These are phyloP conservation scores for Alternaria sp. DNA, from an alignment of 2,329 filamentous ascomycete species.

Conservation along the genomic window DNA sequence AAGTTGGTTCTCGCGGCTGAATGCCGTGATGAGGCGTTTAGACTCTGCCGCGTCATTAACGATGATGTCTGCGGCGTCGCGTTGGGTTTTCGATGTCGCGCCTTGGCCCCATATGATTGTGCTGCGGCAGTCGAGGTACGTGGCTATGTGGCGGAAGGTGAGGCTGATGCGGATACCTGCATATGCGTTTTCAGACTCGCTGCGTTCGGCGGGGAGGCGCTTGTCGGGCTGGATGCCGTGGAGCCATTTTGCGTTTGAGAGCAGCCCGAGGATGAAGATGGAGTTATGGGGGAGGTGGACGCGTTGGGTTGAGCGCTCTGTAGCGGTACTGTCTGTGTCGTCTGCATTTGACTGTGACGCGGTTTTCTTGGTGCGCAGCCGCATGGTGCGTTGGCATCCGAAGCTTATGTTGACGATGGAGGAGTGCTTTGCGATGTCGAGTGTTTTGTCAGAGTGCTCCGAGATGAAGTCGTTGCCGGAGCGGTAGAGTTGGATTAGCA, in stretches of 20 bases:
- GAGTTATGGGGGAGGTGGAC: constrained; percentile 86
- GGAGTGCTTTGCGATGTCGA: constrained; percentile 82
- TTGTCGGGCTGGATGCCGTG: constrained; percentile 93
- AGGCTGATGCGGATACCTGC: constrained; percentile 83
- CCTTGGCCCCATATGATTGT: constrained; percentile 89
- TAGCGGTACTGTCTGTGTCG: too few relatives aligned
- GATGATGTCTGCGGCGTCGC: constrained; percentile 67
- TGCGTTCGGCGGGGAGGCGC: constrained; percentile 71
- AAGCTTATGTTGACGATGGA: constrained; percentile 92
- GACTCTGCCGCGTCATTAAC: constrained; percentile 73
- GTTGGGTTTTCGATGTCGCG: constrained; percentile 70
- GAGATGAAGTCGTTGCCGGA: constrained; percentile 88
- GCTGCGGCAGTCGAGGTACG: constrained; percentile 73
- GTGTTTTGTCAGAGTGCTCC: constrained; percentile 95
- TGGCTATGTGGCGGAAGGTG: constrained; percentile 89
- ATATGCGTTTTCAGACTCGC: constrained; percentile 69
- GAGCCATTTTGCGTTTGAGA: constrained; percentile 84
- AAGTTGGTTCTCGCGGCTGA: constrained; percentile 81
- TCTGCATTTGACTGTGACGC: constrained; percentile 10
- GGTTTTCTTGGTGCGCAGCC: constrained; percentile 78
- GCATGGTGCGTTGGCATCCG: constrained; percentile 90
- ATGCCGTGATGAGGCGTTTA: constrained; percentile 74
- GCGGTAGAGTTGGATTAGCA: constrained; percentile 92
- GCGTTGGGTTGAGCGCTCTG: constrained; percentile 61
- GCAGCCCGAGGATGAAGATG: constrained; percentile 80